phyloP scores from a whole-genome alignment of 2,329 filamentous ascomycete genomes.

The Penicillium olsonii region DNA sequence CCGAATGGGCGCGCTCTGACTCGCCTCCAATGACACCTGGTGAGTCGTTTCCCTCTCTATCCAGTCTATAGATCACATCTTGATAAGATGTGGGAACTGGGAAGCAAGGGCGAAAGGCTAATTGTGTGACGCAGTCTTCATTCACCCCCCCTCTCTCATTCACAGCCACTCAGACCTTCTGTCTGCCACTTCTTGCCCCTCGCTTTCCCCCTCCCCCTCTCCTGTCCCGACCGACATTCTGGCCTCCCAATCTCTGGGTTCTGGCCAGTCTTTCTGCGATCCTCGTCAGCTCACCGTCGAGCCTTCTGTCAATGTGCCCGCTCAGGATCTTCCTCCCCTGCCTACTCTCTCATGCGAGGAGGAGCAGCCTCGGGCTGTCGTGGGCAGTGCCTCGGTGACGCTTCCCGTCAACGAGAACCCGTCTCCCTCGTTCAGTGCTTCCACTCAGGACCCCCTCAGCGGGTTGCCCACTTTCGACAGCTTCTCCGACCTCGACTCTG shows the following conservation, averaged over 20 bases:
- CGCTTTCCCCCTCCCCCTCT: conserved; percentile 82
- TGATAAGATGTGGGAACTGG: conserved; percentile 3
- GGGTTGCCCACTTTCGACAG: conserved; percentile 77
- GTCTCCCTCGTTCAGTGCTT: conserved; percentile 42
- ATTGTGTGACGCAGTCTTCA: conserved; percentile 56
- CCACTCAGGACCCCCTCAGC: conserved; percentile 53
- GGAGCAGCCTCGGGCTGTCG: conserved; percentile 39
- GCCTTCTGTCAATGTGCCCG: conserved; percentile 46
- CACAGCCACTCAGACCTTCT: conserved; percentile 68
- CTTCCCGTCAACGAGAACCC: conserved; percentile 40
- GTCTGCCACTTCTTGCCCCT: conserved; percentile 72
- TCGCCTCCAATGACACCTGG: conserved; percentile 90
- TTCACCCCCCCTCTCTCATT: conserved; percentile 67
- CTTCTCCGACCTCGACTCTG: conserved; percentile 85
- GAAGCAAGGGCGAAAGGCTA: conserved; percentile 26
- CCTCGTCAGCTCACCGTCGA: conserved; percentile 82
- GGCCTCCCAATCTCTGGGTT: conserved; percentile 64
- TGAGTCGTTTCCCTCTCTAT: conserved; percentile 56
- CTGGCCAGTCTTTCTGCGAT: conserved; percentile 77
- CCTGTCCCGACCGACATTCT: conserved; percentile 72
- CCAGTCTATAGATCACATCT: conserved; percentile 5
- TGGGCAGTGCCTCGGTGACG: conserved; percentile 39
- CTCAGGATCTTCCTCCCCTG: conserved; percentile 64
- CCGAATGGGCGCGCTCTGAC: conserved; percentile 74
- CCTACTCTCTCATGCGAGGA: conserved; percentile 53